These are phyloP conservation scores for Cyclocybe aegerita DNA, from an alignment of 768 basidiomycete genomes.

Conservation along the genomic window DNA sequence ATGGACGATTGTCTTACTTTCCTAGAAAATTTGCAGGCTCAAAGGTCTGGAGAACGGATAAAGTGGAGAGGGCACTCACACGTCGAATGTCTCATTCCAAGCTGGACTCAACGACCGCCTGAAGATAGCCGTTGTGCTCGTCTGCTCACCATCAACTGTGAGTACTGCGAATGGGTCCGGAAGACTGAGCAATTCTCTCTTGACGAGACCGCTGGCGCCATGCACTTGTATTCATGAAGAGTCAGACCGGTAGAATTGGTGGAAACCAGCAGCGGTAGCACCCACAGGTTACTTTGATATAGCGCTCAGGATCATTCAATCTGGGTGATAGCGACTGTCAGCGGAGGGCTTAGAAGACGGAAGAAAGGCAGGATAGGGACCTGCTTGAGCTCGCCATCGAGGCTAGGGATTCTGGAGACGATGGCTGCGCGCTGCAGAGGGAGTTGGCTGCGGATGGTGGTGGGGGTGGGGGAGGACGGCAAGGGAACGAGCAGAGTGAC, in stretches of 20 bases:
- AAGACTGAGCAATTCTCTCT: constrained; percentile 76
- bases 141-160: constrained; percentile 83
- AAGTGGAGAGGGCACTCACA: constrained; percentile 48
- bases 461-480: constrained; percentile 5
- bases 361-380: constrained; percentile 20
- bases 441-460: neutral
- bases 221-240: constrained; percentile 48
- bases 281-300: constrained; percentile 52
- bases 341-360: constrained; percentile 1
- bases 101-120: constrained; percentile 67
- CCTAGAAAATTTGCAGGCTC: constrained; percentile 35
- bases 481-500: neutral
- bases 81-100: constrained; percentile 87
- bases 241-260: constrained; percentile 1
- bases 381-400: constrained; percentile 31
- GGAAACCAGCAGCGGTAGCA: constrained; percentile 7
- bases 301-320: constrained; percentile 47
- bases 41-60: constrained; percentile 11
- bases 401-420: neutral
- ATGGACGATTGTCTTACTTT: constrained; percentile 72
- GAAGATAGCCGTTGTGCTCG: constrained; percentile 71
- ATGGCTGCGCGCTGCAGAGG: neutral
- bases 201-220: constrained; percentile 71
- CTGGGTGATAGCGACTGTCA: constrained; percentile 22
- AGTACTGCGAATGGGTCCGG: constrained; percentile 91